phyloP scores from a whole-genome alignment of 257 asterid genomes.

The Solanum appendiculatum region DNA sequence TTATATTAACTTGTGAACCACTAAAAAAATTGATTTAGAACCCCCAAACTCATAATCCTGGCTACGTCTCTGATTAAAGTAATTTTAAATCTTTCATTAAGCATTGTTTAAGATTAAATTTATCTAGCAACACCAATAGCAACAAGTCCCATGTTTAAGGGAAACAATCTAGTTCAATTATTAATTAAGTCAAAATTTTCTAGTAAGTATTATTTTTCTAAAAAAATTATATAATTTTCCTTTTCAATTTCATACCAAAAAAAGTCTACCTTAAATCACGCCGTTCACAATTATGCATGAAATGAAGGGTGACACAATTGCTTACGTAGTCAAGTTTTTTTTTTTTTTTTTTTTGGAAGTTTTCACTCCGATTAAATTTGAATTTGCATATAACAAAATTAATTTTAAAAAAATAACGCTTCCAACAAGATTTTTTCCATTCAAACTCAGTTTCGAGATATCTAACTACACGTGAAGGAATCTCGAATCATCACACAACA shows the following conservation, averaged over 20 bases:
- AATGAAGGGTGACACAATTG: neutral
- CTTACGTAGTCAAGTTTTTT: neutral
- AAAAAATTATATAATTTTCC: neutral
- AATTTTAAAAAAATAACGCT: rapidly evolving
- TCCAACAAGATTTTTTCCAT: neutral
- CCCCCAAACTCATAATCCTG: too few species aligned
- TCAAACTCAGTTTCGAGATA: neutral
- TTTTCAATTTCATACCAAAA: neutral
- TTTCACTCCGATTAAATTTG: neutral
- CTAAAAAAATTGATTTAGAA: too few species aligned
- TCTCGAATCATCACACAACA: neutral
- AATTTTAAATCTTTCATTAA: neutral
- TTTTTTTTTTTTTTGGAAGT: too few species aligned
- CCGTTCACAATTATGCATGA: neutral
- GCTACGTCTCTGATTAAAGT: too few species aligned
- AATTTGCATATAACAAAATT: rapidly evolving
- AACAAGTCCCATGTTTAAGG: neutral
- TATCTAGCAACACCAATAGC: neutral
- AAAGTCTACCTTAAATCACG: neutral
- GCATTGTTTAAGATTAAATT: neutral
- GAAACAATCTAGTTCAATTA: neutral
- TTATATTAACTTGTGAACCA: too few species aligned
- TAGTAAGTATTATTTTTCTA: neutral
- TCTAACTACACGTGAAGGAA: too few species aligned
- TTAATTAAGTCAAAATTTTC: neutral